phyloP scores from a whole-genome alignment of 2,329 filamentous ascomycete genomes.

The Ophiosphaerella herpotricha region DNA sequence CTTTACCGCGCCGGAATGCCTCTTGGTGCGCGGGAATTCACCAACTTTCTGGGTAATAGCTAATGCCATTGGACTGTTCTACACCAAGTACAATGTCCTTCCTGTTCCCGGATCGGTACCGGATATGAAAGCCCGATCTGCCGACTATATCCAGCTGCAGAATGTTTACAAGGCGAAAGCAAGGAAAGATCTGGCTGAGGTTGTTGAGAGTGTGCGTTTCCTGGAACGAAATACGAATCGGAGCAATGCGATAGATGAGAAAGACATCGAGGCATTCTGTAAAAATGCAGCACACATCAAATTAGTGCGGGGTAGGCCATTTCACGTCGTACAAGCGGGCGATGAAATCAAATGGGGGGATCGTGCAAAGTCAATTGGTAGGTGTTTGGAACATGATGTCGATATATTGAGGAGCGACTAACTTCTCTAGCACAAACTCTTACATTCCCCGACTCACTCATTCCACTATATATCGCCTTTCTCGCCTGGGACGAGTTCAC shows the following conservation, averaged over 20 bases:
- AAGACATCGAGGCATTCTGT: constrained; percentile 89
- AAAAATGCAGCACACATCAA: constrained; percentile 94
- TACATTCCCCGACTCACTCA: constrained; percentile 51
- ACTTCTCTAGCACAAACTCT: constrained; percentile 41
- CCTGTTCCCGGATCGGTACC: constrained; percentile 87
- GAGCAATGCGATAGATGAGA: constrained; percentile 60
- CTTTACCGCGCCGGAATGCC: constrained; percentile 70
- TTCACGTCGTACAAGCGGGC: constrained; percentile 55
- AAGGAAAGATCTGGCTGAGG: constrained; percentile 74
- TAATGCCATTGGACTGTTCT: constrained; percentile 76
- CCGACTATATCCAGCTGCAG: constrained; percentile 86
- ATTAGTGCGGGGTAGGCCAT: constrained; percentile 70
- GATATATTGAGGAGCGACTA: not conserved
- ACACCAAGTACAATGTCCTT: constrained; percentile 71
- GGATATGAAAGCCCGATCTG: constrained; percentile 96
- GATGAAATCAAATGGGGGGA: constrained; percentile 51
- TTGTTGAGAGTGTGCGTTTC: constrained; percentile 67
- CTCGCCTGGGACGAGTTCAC: constrained; percentile 55
- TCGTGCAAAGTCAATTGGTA: constrained; percentile 60
- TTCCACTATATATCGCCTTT: constrained; percentile 58
- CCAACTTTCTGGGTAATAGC: constrained; percentile 89
- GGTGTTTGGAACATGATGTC: constrained; percentile 25
- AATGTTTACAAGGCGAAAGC: constrained; percentile 93
- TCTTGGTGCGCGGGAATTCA: constrained; percentile 51
- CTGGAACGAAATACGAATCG: constrained; percentile 58